These are phyloP conservation scores for Amanita pseudoporphyria DNA, from an alignment of 768 basidiomycete species.

Conservation along the genomic window DNA sequence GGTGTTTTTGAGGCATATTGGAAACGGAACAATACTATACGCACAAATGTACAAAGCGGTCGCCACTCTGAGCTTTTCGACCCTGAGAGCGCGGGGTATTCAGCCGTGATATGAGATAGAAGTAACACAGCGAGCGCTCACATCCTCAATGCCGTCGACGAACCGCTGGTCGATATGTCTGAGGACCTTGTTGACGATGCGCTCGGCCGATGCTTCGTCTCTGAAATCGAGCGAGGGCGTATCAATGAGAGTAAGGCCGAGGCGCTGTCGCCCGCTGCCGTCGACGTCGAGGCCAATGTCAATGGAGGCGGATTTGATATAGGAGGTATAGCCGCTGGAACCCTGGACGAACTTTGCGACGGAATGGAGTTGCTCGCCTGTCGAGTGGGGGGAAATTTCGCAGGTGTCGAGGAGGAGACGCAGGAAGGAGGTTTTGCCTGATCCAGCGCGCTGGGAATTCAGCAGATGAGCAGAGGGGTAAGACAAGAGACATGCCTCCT, in stretches of 20 bases:
- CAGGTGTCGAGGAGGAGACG: constrained; percentile 78
- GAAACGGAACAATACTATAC: constrained; percentile 21
- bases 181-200: constrained; percentile 56
- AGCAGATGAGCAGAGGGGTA: constrained; percentile 10
- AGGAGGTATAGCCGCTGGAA: constrained; percentile 60
- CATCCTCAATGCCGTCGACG: constrained; percentile 67
- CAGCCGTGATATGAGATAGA: constrained; percentile 6
- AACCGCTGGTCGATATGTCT: constrained; percentile 66
- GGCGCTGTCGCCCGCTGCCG: constrained; percentile 33
- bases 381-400: constrained; percentile 49
- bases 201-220: constrained; percentile 56
- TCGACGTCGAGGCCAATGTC: constrained; percentile 57
- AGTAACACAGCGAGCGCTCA: constrained; percentile 33
- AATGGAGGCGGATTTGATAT: constrained; percentile 60
- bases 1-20: constrained; percentile 10
- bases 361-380: constrained; percentile 68
- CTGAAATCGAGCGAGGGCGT: constrained; percentile 72
- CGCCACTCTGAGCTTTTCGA: constrained; percentile 57
- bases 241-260: constrained; percentile 69
- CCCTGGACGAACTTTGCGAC: constrained; percentile 80
- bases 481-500: constrained; percentile 38
- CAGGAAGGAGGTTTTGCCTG: constrained; percentile 81
- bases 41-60: constrained; percentile 78
- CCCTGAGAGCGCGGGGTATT: constrained; percentile 36
- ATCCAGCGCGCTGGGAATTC: constrained; percentile 24